Evolutionary conservation across 2,329 filamentous ascomycete species (phyloP), one percentile per base, ranked within the genome.

Genomic region (Plenodomus lindquistii): DNA sequence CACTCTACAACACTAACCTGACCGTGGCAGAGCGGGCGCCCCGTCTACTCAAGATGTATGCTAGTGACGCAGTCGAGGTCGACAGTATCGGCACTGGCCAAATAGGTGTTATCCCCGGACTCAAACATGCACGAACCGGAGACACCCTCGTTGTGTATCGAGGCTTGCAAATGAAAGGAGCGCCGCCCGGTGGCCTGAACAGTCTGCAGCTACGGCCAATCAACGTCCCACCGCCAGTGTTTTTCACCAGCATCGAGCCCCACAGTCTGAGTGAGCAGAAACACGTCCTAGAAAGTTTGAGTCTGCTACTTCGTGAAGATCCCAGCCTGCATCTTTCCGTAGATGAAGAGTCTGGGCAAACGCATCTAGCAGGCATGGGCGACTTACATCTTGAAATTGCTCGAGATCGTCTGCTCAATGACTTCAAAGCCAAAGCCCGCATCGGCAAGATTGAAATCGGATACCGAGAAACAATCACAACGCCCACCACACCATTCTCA

Each of bases 401-500:
- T 0, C 80, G 91, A 41, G 90, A 97, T 71, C 84, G 92, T 37
- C 83, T 99, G 9, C 85, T 94, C 57, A 89, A 90, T 43, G 91
- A 96, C 65, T 87, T 97, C 74, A 96, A 94, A 70, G 91, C 79
- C 71, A 96, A 84, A 81, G 91, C 79, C 54, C 85, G 76, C 16
- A 96, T 96, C 78, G 92, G 93, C 11, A 86, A 85, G 44, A 96
- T 99, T 54, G 89, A 96, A 62, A 96, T 99, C 51, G 91, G 95
- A 59, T 99, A 97, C 73, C 87, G 95, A 45, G 94, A 99, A 74
- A 87, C 86, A 40, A 77, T 94, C 9, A 83, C 85, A 0, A 76
- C 77, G 2, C 63, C 79, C 0, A 86, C 85, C 0, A 67, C 70
- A 0, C 74, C 82, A 0, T 80, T 85, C 31, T 83, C 81, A 19